Evolutionary conservation across 495 filamentous ascomycete genomes (phyloP).

Genomic region (Elasticomyces elasticus): DNA sequence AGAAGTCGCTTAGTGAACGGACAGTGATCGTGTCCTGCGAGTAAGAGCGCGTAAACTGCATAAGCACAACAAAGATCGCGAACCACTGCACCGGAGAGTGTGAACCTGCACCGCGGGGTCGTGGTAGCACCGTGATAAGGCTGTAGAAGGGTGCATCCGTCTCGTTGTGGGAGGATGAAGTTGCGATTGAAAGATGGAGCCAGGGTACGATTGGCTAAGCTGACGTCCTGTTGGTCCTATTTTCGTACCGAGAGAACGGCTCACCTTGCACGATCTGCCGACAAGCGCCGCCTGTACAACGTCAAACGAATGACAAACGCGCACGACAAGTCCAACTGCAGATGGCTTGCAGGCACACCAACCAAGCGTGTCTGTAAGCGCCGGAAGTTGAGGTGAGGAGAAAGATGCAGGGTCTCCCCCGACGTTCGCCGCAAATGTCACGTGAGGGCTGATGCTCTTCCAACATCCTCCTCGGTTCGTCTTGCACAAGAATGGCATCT

Average conservation of each 20-base stretch:
- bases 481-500: too few species aligned
- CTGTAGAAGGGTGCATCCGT: neutral
- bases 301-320: neutral
- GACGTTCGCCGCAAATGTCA: too few species aligned
- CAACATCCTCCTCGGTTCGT: too few species aligned
- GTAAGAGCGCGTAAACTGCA: constrained; percentile 9
- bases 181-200: neutral
- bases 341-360: neutral
- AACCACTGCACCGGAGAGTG: neutral
- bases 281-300: neutral
- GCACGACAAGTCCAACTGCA: neutral
- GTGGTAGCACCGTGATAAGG: neutral
- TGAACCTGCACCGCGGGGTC: neutral
- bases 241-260: neutral
- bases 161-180: neutral
- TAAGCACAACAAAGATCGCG: neutral
- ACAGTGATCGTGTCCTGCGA: constrained; percentile 3
- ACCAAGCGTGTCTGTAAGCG: neutral
- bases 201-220: neutral
- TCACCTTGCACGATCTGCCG: neutral
- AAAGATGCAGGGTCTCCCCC: neutral
- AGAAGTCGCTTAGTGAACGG: neutral
- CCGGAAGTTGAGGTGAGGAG: neutral
- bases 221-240: neutral
- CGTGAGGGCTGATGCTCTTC: too few species aligned